Percentiles rank a stretch among this genome's conserved stretches.
Evolutionary conservation across 1,139 yeast species (phyloP).

Genomic region (Taphrina confusa): DNA sequence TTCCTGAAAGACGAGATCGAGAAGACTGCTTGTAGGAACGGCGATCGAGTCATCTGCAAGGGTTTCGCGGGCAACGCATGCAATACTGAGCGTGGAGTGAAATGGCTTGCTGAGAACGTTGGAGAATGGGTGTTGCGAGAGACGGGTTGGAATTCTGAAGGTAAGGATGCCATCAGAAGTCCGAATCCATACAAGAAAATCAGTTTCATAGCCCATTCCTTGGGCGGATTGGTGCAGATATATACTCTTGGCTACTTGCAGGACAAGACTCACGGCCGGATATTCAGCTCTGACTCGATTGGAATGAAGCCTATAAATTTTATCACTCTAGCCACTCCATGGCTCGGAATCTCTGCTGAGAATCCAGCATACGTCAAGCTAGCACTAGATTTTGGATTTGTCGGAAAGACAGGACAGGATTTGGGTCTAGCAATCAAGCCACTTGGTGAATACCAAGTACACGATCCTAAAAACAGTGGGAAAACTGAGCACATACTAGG

Average conservation of each 20-base stretch:
- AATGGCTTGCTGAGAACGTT: slow-evolving; percentile 76
- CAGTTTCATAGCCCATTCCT: slow-evolving; percentile 87
- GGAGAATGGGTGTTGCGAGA: slow-evolving; percentile 56
- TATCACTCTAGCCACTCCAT: slow-evolving; percentile 81
- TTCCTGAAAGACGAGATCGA: slow-evolving; percentile 83
- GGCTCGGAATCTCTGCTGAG: slow-evolving; percentile 80
- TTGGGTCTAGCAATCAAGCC: slow-evolving; percentile 60
- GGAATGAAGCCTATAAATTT: slow-evolving; percentile 74
- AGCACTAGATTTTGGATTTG: slow-evolving; percentile 82
- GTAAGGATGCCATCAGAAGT: not conserved
- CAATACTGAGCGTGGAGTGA: slow-evolving; percentile 86
- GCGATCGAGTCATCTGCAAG: slow-evolving; percentile 69
- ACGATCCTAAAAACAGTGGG: slow-evolving; percentile 10
- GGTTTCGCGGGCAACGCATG: slow-evolving; percentile 85
- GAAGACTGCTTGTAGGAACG: slow-evolving; percentile 50
- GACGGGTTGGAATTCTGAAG: slow-evolving; percentile 34
- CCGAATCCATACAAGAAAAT: slow-evolving; percentile 54
- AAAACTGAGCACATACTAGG: not conserved
- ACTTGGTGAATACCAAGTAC: slow-evolving; percentile 5
- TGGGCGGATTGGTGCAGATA: slow-evolving; percentile 88
- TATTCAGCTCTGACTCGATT: slow-evolving; percentile 53
- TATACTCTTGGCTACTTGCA: slow-evolving; percentile 85
- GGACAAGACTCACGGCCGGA: slow-evolving; percentile 47
- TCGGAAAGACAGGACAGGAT: slow-evolving; percentile 93
- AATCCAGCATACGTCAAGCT: slow-evolving; percentile 85